Percentiles rank a stretch among this genome's conserved stretches.
Evolutionary conservation across 306 rosid species (phyloP).

Genomic region (Pyrus betulifolia): DNA sequence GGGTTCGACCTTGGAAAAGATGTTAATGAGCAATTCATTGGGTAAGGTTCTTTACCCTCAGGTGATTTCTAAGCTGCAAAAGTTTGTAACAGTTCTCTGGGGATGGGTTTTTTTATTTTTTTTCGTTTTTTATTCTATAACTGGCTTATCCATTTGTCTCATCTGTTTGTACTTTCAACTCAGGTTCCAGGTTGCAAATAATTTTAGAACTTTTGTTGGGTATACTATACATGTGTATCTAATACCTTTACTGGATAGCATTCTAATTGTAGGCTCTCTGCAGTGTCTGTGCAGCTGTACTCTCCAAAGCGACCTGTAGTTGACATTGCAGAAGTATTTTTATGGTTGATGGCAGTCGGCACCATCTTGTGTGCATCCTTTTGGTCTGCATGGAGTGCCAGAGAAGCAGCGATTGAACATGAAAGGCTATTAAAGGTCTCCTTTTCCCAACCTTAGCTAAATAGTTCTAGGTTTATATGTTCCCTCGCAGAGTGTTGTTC

Average conservation of each 20-base stretch:
- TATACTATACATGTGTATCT: background rate
- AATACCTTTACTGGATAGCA: background rate
- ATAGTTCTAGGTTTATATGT: background rate
- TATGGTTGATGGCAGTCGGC: slow-evolving; percentile 92
- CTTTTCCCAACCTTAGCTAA: slow-evolving; percentile 3
- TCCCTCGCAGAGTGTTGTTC: background rate
- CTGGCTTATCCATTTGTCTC: background rate
- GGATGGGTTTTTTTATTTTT: background rate
- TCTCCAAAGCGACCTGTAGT: slow-evolving; percentile 78
- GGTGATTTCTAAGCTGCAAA: slow-evolving; percentile 3
- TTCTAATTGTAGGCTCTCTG: slow-evolving; percentile 20
- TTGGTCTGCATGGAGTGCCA: slow-evolving; percentile 93
- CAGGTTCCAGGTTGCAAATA: background rate
- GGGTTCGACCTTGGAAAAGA: slow-evolving; percentile 65
- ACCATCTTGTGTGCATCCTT: slow-evolving; percentile 86
- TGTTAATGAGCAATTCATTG: slow-evolving; percentile 50
- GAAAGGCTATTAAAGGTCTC: slow-evolving; percentile 66
- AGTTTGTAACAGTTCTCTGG: background rate
- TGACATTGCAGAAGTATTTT: slow-evolving; percentile 89
- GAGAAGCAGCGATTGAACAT: slow-evolving; percentile 68
- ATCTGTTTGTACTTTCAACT: background rate
- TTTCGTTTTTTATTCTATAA: background rate
- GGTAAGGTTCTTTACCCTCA: slow-evolving; percentile 28
- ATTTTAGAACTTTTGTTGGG: background rate
- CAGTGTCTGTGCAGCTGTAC: slow-evolving; percentile 90